Conservation (phyloP, 345 rosid species). For the Citrus reticulata region DNA sequence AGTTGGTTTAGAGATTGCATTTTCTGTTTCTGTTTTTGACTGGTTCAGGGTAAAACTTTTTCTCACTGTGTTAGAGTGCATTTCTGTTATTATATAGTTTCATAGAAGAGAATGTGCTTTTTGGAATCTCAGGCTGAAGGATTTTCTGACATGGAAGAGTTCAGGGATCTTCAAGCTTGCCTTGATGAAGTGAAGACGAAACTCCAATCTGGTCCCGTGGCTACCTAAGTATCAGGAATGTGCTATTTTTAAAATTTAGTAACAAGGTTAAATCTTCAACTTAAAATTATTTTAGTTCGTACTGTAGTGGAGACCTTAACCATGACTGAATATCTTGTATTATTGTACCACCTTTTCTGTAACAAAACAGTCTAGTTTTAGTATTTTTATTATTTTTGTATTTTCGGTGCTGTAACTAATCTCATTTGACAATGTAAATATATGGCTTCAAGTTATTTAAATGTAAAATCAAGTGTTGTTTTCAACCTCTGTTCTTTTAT, state of each 20-base stretch:
- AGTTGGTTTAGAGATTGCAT: no score
- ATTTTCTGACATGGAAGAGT: slow-evolving; percentile 53
- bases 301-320: not conserved
- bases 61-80: not conserved
- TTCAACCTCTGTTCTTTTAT: no score
- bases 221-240: not conserved
- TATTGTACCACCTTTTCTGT: not conserved
- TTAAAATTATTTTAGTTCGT: not conserved
- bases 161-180: slow-evolving; percentile 55
- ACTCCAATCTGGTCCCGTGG: slow-evolving; percentile 22
- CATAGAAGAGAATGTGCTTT: not conserved
- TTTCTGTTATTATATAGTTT: not conserved
- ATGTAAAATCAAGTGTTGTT: not conserved
- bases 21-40: no score
- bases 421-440: not conserved
- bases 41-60: not conserved
- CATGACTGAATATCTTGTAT: not conserved
- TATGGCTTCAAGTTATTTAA: not conserved
- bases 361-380: not conserved
- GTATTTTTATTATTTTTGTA: not conserved
- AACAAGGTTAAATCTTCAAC: not conserved
- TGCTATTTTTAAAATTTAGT: not conserved
- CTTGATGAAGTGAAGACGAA: slow-evolving; percentile 49
- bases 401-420: not conserved
- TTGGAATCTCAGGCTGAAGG: slow-evolving; percentile 48